Base-by-base conservation (phyloP, 1,284 basidiomycete species). In the Ceratorhiza oryzae-sativae region DNA sequence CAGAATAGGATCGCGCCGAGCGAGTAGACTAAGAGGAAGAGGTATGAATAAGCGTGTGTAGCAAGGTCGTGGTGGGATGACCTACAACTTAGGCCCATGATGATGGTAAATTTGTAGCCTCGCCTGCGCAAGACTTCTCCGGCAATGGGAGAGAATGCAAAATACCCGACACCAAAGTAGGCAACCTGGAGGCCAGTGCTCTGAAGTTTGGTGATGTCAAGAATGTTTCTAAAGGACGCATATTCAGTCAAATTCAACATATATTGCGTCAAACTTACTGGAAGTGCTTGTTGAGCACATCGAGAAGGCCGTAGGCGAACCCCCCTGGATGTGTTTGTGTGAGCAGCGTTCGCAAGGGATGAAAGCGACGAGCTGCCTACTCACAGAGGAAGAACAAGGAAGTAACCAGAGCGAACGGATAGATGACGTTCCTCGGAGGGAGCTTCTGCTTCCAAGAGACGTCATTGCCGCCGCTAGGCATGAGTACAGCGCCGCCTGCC, bases 131-230 rank as follows among this genome's bases (percentile, higher is more conserved):
- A 85, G 75, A 88, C 85, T 48, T 83, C 76, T 60, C 86, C 86
- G 18, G 87, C 88, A 15, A 87, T 80, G 6, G 88, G 88, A 18
- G 86, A 81, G 78, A 83, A 89, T 71, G 87, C 85, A 74, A 91
- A 86, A 79, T 90, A 88, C 80, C 91, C 91, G 23, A 60, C 58
- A 9, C 58, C 78, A 75, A 95, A 95, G 81, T 95, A 95, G 2
- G 92, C 91, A 8, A 93, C 86, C 78, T 95, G 94, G 39, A 96
- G 85, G 73, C 93, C 86, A 1, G 94, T 93, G 53, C 91, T 93
- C 79, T 94, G 87, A 23, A 91, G 85, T 77, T 90, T 91, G 49
- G 86, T 85, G 79, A 93, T 91, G 1, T 83, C 83, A 75, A 93
- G 90, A 8, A 91, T 86, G 9, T 77, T 79, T n/a, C n/a, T n/a